Base-by-base conservation (phyloP, 768 basidiomycete species). In the Tulasnella sp. region DNA sequence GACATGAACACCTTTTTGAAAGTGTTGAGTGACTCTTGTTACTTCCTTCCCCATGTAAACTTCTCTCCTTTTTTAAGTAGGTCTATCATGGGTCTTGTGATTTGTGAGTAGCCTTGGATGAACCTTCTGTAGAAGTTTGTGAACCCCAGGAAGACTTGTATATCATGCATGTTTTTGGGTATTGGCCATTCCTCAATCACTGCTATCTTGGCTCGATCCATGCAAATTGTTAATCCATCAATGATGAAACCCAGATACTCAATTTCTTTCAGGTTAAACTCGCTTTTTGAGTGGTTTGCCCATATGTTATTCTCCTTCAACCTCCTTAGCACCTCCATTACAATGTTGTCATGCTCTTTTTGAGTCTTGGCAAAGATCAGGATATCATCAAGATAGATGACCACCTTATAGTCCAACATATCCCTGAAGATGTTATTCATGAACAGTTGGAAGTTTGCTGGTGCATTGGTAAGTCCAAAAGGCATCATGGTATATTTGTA, bases 41-140 rank as follows among this genome's bases (percentile, higher is more conserved):
- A 10, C n/a, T 19, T 48, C n/a, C 10, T 19, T n/a, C n/a, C 46
- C 46, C 46, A 48, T 48, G 5, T 25, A 10, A 19, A 48, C n/a
- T 7, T 48, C 7, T 5, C n/a, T 21, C n/a, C 24, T 48, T 48
- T 48, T 48, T 25, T 5, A 10, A 21, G 46, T 48, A 48, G 24
- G 46, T 48, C 24, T 10, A 21, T 48, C n/a, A 48, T 19, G 5
- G 46, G 46, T 48, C 46, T 7, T 48, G 46, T n/a, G 34, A 63
- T 61, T 7, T n/a, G 0, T 2, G 66, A 64, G 62, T 59, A 69
- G 7, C 54, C 42, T 4, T 34, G n/a, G n/a, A 69, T 68, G 64
- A 69, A 68, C 1, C 66, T 45, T 4, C 66, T 61, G 53, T 69
- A 69, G 59, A 65, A 68, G 66, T 67, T 68, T 11, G 65, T 63